A percentile compares a stretch with the other conserved stretches of the same genome.
Evolutionary conservation across 495 filamentous ascomycete genomes (phyloP).

Genomic region (Penicillium egyptiacum): DNA sequence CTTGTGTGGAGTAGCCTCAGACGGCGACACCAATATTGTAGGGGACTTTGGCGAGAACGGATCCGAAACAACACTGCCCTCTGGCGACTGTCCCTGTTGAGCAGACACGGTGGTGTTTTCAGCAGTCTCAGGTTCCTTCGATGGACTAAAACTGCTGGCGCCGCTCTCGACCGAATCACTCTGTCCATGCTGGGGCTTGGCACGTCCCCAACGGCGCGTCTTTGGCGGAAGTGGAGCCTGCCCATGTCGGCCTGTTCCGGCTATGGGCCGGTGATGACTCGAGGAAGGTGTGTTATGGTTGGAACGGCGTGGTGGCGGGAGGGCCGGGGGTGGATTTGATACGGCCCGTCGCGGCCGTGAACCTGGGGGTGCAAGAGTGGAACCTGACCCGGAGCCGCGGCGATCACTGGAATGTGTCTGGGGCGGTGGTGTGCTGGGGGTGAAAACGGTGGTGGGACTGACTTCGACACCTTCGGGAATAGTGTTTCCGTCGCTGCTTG

Average conservation of each 20-base stretch:
- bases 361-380: slow-evolving; percentile 28
- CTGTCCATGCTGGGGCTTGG: slow-evolving; percentile 26
- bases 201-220: slow-evolving; percentile 40
- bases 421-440: slow-evolving; percentile 13
- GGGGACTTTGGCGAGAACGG: slow-evolving; percentile 31
- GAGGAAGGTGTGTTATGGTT: slow-evolving; percentile 24
- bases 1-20: slow-evolving; percentile 1
- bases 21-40: slow-evolving; percentile 21
- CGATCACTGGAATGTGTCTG: slow-evolving; percentile 17
- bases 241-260: slow-evolving; percentile 24
- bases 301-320: slow-evolving; percentile 44
- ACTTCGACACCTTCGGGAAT: slow-evolving; percentile 33
- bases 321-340: slow-evolving; percentile 43
- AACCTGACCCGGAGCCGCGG: slow-evolving; percentile 31
- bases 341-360: slow-evolving; percentile 36
- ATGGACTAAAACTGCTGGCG: slow-evolving; percentile 19
- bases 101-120: slow-evolving; percentile 4
- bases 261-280: slow-evolving; percentile 29
- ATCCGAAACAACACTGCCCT: slow-evolving; percentile 11
- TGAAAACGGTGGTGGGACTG: slow-evolving; percentile 24
- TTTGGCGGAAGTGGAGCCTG: slow-evolving; percentile 42
- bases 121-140: slow-evolving; percentile 16
- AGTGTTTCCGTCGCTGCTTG: slow-evolving; percentile 31
- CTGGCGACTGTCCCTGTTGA: not conserved
- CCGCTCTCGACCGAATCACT: slow-evolving; percentile 30